phyloP scores from a whole-genome alignment of 129 eudicot genomes.

The Lactuca saligna region DNA sequence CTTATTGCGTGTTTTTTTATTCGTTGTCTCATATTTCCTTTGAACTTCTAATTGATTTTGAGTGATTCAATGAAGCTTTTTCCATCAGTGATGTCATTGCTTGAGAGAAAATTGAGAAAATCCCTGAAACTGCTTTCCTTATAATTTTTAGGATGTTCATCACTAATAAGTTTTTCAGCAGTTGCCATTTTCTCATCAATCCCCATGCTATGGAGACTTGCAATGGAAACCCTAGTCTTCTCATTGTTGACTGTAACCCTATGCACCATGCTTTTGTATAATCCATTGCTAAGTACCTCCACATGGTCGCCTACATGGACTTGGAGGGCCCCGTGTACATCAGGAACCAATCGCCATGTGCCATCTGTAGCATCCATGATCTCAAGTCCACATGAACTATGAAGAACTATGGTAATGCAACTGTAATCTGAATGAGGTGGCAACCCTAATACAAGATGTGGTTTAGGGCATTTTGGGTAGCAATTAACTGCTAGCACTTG shows the following conservation, averaged over 20 bases:
- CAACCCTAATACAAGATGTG: constrained; percentile 48
- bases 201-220: constrained; percentile 63
- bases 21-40: not conserved
- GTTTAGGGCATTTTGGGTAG: constrained; percentile 68
- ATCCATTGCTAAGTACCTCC: constrained; percentile 71
- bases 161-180: constrained; percentile 50
- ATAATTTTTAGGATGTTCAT: constrained; percentile 38
- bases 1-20: not conserved
- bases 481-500: constrained; percentile 60
- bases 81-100: constrained; percentile 40
- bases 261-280: constrained; percentile 56
- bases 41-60: constrained; percentile 20
- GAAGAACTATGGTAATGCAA: constrained; percentile 56
- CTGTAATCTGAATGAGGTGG: constrained; percentile 73
- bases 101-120: constrained; percentile 52
- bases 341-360: constrained; percentile 44
- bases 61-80: constrained; percentile 46
- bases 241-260: constrained; percentile 44
- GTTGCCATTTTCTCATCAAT: constrained; percentile 54
- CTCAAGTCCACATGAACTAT: constrained; percentile 51
- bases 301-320: constrained; percentile 65
- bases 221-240: constrained; percentile 53
- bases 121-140: constrained; percentile 59
- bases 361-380: constrained; percentile 33
- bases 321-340: constrained; percentile 43